Base-by-base conservation (phyloP, 2,329 filamentous ascomycete genomes). In the Raffaelea ambrosiae region DNA sequence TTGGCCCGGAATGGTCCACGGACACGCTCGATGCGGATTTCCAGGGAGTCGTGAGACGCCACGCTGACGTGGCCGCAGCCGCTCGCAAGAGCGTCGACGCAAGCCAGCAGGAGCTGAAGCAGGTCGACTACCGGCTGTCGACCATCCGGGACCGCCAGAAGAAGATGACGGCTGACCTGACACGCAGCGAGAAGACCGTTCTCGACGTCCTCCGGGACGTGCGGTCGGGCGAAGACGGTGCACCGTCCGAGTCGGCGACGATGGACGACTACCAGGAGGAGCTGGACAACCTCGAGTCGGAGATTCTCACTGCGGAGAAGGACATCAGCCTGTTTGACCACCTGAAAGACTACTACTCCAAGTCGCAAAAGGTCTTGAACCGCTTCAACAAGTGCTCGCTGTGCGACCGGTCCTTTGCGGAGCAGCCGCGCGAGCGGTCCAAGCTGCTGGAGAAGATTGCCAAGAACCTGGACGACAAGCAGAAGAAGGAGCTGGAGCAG, bases 361-460 rank as follows among this genome's bases (percentile, higher is more conserved):
- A 79, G 45, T 88, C 84, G 58, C 69, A 88, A 44, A 73, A 79
- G 33, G 74, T 73, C 20, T 76, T 86, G 11, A 74, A 84, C 47
- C 71, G 79, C 31, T 77, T 85, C 47, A 85, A 88, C 55, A 77
- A 76, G 40, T 97, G 91, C 62, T 76, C 80, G 31, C 78, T 93
- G 20, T 97, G 91, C 60, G 74, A 79, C 40, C 79, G 88, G 46
- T 64, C 72, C 4, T 89, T 95, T 61, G 68, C 71, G 64, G 79
- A 79, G 20, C 59, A 73, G 58, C 69, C 70, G 55, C 74, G 66
- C 29, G 79, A 76, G 57, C 81, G 76, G 53, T 81, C 74, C n/a
- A 77, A 71, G 46, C 73, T 95, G 51, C 68, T 81, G 44, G 73
- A 77, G 38, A 84, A 81, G 58, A 74, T 96, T 31, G 74, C 84